phyloP scores from a whole-genome alignment of 345 rosid species.

The Gossypium sturtianum region DNA sequence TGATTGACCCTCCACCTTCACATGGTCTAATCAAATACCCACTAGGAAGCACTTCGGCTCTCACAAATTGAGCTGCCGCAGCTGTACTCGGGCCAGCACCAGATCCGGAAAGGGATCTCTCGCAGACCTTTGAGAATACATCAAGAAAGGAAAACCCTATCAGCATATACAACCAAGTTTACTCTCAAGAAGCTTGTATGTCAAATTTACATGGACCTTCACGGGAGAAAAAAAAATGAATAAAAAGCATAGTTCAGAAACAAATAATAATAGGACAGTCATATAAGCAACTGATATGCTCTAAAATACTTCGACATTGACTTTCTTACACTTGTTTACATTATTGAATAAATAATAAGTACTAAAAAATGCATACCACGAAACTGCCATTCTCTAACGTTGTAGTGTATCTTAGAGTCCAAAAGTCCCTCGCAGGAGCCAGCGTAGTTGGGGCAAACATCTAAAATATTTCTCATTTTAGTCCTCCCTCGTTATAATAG shows the following conservation, averaged over 20 bases:
- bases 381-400: conserved; percentile 95
- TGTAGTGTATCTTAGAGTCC: conserved; percentile 95
- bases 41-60: conserved; percentile 96
- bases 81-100: conserved; percentile 85
- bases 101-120: conserved; percentile 96
- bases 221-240: no score
- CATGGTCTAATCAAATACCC: conserved; percentile 94
- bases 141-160: not conserved
- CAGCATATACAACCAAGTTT: not conserved
- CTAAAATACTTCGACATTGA: not conserved
- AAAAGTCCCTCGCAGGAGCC: conserved; percentile 98
- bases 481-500: not conserved
- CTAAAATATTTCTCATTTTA: conserved; percentile 33
- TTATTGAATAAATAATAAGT: not conserved
- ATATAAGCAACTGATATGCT: not conserved
- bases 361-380: conserved; percentile 53
- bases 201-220: no score
- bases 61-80: conserved; percentile 81
- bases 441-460: conserved; percentile 92
- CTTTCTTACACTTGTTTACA: not conserved
- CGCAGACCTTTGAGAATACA: conserved; percentile 60
- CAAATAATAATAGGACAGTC: conserved; percentile 1
- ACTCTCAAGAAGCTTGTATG: no score
- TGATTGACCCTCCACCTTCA: conserved; percentile 98
- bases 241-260: no score